These are phyloP conservation scores for Barbatosphaeria neglecta DNA, from an alignment of 495 filamentous ascomycete genomes.

Conservation along the genomic window DNA sequence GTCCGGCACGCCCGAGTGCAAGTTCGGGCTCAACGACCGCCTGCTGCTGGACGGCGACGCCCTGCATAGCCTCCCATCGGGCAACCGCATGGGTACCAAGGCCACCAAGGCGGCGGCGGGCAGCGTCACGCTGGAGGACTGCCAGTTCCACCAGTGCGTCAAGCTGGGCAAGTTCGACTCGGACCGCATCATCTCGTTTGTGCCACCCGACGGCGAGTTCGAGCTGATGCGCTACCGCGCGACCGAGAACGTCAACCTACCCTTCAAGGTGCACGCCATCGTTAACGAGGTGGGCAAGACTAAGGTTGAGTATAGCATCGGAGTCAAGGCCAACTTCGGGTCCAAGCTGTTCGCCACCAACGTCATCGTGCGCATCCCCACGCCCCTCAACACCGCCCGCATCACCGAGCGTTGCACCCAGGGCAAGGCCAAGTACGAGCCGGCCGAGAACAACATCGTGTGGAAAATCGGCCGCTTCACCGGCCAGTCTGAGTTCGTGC, in stretches of 20 bases:
- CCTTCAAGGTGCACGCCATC: constrained; percentile 97
- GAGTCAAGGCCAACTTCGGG: constrained; percentile 92
- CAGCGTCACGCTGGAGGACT: constrained; percentile 93
- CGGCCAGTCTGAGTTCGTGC: constrained; percentile 86
- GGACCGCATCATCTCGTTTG: constrained; percentile 94
- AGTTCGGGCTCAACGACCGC: constrained; percentile 97
- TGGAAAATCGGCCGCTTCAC: constrained; percentile 99
- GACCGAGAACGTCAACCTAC: constrained; percentile 98
- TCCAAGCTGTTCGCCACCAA: constrained; percentile 95
- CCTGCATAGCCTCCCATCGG: constrained; percentile 50
- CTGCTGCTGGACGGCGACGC: constrained; percentile 76
- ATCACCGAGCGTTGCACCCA: constrained; percentile 91
- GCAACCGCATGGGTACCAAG: constrained; percentile 63
- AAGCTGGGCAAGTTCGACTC: constrained; percentile 95
- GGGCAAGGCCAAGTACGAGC: constrained; percentile 97
- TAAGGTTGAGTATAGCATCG: constrained; percentile 97
- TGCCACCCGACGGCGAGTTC: constrained; percentile 97
- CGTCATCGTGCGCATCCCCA: constrained; percentile 90
- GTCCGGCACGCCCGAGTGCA: constrained; percentile 93
- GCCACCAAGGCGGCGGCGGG: constrained; percentile 92
- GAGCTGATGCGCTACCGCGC: constrained; percentile 99
- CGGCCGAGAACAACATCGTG: constrained; percentile 92
- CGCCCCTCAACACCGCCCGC: constrained; percentile 88
- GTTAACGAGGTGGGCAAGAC: constrained; percentile 95
- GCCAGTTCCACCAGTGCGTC: constrained; percentile 98